Evolutionary conservation across 441 rosid genomes (phyloP).

Genomic region (Gossypium schwendimanii): DNA sequence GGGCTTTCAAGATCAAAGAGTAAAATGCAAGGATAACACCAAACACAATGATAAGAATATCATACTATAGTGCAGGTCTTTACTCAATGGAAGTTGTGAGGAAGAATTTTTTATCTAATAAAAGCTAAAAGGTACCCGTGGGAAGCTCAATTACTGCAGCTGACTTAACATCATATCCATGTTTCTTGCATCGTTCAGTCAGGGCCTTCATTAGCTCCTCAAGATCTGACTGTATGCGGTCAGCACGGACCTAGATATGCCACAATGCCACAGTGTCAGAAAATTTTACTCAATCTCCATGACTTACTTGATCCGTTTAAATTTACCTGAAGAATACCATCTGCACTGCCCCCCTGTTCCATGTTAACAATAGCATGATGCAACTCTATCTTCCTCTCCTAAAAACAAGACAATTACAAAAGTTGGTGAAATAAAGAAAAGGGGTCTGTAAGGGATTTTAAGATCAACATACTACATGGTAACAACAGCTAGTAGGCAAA

Average conservation of each 20-base stretch:
- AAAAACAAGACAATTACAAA: slow-evolving; percentile 20
- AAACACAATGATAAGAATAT: not conserved
- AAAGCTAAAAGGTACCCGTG: slow-evolving; percentile 37
- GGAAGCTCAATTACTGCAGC: slow-evolving; percentile 85
- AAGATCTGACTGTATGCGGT: slow-evolving; percentile 86
- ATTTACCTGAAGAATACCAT: slow-evolving; percentile 4
- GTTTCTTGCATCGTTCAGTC: slow-evolving; percentile 76
- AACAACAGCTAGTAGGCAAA: not conserved
- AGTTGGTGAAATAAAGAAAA: not conserved
- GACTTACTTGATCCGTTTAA: slow-evolving; percentile 13
- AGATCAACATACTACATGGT: not conserved
- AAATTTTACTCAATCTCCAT: slow-evolving; percentile 13
- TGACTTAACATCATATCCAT: slow-evolving; percentile 70
- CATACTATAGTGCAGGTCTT: not conserved
- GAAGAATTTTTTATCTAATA: not conserved
- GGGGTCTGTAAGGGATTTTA: not conserved
- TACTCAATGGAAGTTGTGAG: not conserved
- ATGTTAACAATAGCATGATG: slow-evolving; percentile 81
- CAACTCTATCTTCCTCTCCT: slow-evolving; percentile 84
- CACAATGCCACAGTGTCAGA: slow-evolving; percentile 20
- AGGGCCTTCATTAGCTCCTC: slow-evolving; percentile 83
- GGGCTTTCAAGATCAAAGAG: slow-evolving; percentile 1
- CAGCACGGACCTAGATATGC: slow-evolving; percentile 78
- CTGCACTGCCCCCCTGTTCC: slow-evolving; percentile 84
- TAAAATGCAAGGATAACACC: not conserved